Evolutionary conservation across 2,329 filamentous ascomycete species (phyloP).

Genomic region (Blastomyces silverae): DNA sequence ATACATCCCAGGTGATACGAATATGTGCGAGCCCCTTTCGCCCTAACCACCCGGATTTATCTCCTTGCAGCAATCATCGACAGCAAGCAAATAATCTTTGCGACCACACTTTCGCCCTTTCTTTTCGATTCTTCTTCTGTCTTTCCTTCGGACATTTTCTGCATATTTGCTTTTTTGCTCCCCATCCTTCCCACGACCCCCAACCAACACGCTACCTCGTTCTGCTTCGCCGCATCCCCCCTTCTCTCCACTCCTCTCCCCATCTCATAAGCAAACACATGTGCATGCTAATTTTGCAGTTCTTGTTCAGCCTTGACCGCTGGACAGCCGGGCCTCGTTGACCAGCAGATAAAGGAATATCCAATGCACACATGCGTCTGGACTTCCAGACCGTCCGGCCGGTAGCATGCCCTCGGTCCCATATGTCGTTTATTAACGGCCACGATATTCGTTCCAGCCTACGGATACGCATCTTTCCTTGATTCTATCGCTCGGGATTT

Average conservation of each 20-base stretch:
- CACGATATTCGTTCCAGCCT: slow-evolving; percentile 3
- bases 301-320: background rate
- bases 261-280: background rate
- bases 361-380: background rate
- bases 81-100: slow-evolving; percentile 9
- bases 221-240: background rate
- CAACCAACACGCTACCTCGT: background rate
- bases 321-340: background rate
- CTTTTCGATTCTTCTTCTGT: slow-evolving; percentile 9
- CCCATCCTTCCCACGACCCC: background rate
- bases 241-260: background rate
- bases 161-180: slow-evolving; percentile 11
- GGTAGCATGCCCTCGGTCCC: background rate
- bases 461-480: background rate
- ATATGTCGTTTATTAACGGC: background rate
- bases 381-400: background rate
- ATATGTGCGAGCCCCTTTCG: slow-evolving; percentile 9
- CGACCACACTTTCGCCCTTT: background rate
- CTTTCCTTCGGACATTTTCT: slow-evolving; percentile 12
- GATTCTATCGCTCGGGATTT: background rate
- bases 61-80: slow-evolving; percentile 7
- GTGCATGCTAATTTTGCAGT: background rate
- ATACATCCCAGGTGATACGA: slow-evolving; percentile 11
- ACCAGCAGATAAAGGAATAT: background rate
- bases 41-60: slow-evolving; percentile 3